Percentiles rank a stretch among this genome's conserved stretches.
These are phyloP conservation scores for Gloeopeniophorella convolvens DNA, from an alignment of 768 basidiomycete genomes.

Conservation along the genomic window DNA sequence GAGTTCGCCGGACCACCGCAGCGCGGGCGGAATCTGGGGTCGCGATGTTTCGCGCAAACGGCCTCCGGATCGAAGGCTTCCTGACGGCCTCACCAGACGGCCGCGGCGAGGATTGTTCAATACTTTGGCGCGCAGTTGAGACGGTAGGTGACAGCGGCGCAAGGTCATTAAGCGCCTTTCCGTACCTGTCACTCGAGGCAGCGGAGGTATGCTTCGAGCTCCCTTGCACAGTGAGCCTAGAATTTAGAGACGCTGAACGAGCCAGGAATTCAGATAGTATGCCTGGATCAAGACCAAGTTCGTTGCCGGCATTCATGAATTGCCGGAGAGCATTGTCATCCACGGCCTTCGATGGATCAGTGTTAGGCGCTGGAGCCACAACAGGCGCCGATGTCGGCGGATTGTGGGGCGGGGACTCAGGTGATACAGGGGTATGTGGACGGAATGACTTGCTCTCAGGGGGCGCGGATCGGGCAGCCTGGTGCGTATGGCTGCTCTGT, in stretches of 20 bases:
- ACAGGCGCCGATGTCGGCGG: slow-evolving; percentile 7
- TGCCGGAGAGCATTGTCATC: slow-evolving; percentile 58
- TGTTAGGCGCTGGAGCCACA: not conserved
- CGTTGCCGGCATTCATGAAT: slow-evolving; percentile 67
- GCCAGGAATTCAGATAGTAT: slow-evolving; percentile 65
- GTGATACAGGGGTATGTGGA: slow-evolving; percentile 7
- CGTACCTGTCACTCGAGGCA: slow-evolving; percentile 25
- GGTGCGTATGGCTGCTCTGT: not conserved
- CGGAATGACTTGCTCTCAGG: slow-evolving; percentile 18
- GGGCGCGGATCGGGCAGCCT: slow-evolving; percentile 15
- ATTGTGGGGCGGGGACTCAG: not conserved
- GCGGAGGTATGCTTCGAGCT: slow-evolving; percentile 39
- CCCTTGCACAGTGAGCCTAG: slow-evolving; percentile 42
- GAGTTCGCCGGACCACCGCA: slow-evolving; percentile 66
- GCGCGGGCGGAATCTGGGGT: slow-evolving; percentile 14
- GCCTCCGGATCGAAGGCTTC: slow-evolving; percentile 9
- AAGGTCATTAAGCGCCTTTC: slow-evolving; percentile 2
- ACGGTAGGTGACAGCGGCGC: slow-evolving; percentile 16
- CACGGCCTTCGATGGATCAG: slow-evolving; percentile 16
- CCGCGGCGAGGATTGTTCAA: slow-evolving; percentile 3
- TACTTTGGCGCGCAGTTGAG: slow-evolving; percentile 23
- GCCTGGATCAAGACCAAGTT: slow-evolving; percentile 67
- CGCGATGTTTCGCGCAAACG: slow-evolving; percentile 1
- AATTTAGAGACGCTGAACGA: slow-evolving; percentile 63
- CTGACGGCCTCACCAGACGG: slow-evolving; percentile 9